phyloP scores from a whole-genome alignment of 441 rosid genomes.

The Pelargonium myrrhifolium region DNA sequence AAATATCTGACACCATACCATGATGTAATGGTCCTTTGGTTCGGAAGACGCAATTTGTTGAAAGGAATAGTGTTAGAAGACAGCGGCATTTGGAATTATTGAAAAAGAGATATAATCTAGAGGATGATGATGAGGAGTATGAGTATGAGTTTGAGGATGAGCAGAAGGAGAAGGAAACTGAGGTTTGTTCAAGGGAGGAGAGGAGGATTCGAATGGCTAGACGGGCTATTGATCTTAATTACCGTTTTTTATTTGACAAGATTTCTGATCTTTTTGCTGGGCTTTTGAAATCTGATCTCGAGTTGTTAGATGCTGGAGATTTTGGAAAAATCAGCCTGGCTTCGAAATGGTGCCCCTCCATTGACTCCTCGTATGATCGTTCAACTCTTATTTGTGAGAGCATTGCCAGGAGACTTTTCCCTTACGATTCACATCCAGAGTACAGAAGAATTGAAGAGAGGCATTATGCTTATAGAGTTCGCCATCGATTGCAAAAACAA shows the following conservation, averaged over 20 bases:
- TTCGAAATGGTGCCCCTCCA: neutral
- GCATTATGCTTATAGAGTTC: neutral
- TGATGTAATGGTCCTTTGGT: too few relatives aligned
- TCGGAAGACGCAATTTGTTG: too few relatives aligned
- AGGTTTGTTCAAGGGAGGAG: neutral
- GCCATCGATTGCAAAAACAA: too few relatives aligned
- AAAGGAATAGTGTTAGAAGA: too few relatives aligned
- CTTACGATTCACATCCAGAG: neutral
- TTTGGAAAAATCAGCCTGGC: neutral
- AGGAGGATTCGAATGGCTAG: neutral
- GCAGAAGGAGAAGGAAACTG: neutral
- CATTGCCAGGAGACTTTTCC: neutral
- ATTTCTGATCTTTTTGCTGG: neutral
- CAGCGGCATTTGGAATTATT: too few relatives aligned
- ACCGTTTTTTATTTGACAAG: neutral
- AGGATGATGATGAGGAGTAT: too few relatives aligned
- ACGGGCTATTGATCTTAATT: neutral
- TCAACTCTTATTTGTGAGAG: neutral
- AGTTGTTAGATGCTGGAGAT: neutral
- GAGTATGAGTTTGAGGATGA: too few relatives aligned
- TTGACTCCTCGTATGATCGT: neutral
- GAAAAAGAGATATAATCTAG: too few relatives aligned
- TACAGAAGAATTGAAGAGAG: neutral
- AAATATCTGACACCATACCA: too few relatives aligned
- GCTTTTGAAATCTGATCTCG: neutral